A percentile compares a stretch with the other conserved stretches of the same genome.
phyloP scores from a whole-genome alignment of 2,329 filamentous ascomycete genomes.

The Aureobasidium sp. region DNA sequence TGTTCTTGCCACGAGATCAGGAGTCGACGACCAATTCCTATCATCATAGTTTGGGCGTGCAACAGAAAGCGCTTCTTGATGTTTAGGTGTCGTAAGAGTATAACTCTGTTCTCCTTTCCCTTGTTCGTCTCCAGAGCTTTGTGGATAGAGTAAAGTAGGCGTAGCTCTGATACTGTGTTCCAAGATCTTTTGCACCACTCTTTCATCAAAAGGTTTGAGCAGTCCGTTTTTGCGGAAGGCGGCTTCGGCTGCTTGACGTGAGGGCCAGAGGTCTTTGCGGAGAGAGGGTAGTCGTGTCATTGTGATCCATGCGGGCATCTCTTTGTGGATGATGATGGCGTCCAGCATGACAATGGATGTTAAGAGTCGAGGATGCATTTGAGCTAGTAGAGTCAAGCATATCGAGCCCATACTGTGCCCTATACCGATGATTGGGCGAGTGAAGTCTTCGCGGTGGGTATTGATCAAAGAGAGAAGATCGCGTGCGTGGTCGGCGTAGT shows the following conservation, averaged over 20 bases:
- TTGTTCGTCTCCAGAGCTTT: conserved; percentile 16
- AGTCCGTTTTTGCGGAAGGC: conserved; percentile 63
- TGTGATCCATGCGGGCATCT: conserved; percentile 25
- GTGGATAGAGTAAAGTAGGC: conserved; percentile 53
- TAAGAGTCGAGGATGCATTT: conserved; percentile 75
- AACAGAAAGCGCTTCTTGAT: conserved; percentile 80
- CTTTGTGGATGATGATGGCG: conserved; percentile 58
- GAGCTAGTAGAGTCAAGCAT: conserved; percentile 60
- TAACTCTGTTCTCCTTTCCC: conserved; percentile 39
- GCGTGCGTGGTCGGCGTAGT: conserved; percentile 77
- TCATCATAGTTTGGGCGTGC: conserved; percentile 49
- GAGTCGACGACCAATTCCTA: conserved; percentile 17
- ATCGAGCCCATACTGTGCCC: conserved; percentile 85
- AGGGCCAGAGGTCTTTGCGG: conserved; percentile 77
- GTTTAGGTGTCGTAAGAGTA: conserved; percentile 72
- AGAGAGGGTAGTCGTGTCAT: conserved; percentile 53
- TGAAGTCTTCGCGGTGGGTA: conserved; percentile 69
- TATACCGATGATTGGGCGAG: conserved; percentile 72
- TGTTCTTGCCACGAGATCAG: conserved; percentile 25
- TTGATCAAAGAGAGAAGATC: conserved; percentile 84
- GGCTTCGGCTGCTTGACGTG: conserved; percentile 56
- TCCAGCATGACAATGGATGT: conserved; percentile 69
- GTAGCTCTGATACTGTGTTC: conserved; percentile 65
- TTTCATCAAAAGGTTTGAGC: conserved; percentile 72
- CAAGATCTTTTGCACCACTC: conserved; percentile 68